Conservation (phyloP, 371 early-diverging fungal species). For the Zopfochytrium polystomum region DNA sequence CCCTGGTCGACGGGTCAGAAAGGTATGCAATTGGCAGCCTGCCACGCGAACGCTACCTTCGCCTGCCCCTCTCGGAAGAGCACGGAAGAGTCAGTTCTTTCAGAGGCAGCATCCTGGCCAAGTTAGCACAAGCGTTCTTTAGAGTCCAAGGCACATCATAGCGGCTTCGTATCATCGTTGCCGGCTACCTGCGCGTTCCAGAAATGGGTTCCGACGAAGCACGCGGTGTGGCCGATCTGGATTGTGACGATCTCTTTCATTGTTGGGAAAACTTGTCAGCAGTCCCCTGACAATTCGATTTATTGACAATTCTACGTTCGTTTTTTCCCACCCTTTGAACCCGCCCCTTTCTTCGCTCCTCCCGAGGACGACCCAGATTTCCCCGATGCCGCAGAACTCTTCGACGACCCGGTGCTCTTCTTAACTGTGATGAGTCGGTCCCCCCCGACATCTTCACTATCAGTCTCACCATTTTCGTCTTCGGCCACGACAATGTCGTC, state of each 20-base stretch:
- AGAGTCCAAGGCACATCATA: too few species aligned
- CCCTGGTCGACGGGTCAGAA: conserved; percentile 44
- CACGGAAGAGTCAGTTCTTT: too few species aligned
- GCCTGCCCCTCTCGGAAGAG: too few species aligned
- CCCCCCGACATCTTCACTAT: conserved; percentile 46
- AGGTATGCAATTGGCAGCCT: too few species aligned
- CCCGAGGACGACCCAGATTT: conserved; percentile 3
- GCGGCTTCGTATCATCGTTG: too few species aligned
- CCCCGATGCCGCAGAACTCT: conserved; percentile 4
- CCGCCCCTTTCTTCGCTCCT: neutral
- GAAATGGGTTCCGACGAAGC: conserved; percentile 84
- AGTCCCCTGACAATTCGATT: neutral
- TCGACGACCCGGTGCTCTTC: neutral
- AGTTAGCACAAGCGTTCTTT: too few species aligned
- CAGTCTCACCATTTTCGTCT: conserved; percentile 54
- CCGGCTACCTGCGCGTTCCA: conserved; percentile 81
- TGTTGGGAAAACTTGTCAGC: too few species aligned
- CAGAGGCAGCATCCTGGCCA: too few species aligned
- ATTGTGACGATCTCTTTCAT: conserved; percentile 74
- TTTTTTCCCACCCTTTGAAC: conserved; percentile 10
- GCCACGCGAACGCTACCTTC: too few species aligned
- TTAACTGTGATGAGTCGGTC: conserved; percentile 37
- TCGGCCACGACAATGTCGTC: conserved; percentile 53
- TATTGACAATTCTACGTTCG: too few species aligned
- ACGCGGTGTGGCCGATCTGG: conserved; percentile 81